Conservation (phyloP, 768 basidiomycete species). For the Lactifluus volemus region DNA sequence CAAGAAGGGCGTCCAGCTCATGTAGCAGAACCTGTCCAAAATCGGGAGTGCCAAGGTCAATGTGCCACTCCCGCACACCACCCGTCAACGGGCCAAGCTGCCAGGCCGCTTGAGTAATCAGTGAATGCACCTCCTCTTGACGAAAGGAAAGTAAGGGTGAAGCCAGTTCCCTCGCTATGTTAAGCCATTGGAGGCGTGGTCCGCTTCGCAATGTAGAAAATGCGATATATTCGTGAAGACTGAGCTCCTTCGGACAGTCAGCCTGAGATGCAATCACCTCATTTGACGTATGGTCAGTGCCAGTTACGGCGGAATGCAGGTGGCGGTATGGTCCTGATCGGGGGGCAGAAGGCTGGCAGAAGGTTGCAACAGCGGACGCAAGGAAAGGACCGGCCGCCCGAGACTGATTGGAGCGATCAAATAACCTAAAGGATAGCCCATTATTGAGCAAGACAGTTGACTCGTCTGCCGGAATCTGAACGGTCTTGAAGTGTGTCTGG, state of each 20-base stretch:
- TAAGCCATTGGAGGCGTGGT: constrained; percentile 38
- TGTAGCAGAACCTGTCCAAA: background rate
- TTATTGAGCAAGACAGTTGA: background rate
- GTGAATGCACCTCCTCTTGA: background rate
- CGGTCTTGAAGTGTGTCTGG: background rate
- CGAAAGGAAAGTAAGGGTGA: background rate
- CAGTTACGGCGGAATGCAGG: background rate
- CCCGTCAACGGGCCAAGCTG: background rate
- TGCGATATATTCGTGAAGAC: constrained; percentile 36
- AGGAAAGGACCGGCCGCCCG: background rate
- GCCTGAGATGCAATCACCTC: constrained; percentile 18
- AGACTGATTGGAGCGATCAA: background rate
- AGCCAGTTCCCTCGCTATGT: constrained; percentile 20
- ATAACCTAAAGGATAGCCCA: background rate
- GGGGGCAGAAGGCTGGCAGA: background rate
- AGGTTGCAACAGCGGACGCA: background rate
- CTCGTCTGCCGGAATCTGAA: background rate
- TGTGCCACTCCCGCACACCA: background rate
- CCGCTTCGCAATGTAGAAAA: constrained; percentile 41
- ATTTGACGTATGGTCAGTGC: background rate
- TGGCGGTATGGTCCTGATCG: background rate
- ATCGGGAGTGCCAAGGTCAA: background rate
- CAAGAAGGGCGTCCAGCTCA: background rate
- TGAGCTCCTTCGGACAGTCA: constrained; percentile 1
- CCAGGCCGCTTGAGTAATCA: background rate